Evolutionary conservation across 1,284 basidiomycete genomes (phyloP).

Genomic region (Melampsora allii-populina): DNA sequence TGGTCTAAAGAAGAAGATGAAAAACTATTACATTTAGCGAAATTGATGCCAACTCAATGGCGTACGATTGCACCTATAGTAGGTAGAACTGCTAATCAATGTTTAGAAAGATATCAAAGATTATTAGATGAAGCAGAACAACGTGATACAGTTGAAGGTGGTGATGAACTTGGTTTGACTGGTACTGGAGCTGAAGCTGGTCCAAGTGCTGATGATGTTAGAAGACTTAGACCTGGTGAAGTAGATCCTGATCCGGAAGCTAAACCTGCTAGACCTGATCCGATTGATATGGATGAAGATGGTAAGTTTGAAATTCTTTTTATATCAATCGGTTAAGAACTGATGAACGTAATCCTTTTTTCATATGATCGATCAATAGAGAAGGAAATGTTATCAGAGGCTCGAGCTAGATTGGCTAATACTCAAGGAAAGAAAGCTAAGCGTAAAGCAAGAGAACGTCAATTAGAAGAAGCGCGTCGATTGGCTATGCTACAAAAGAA

Average conservation of each 20-base stretch:
- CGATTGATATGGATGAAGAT: constrained; percentile 99
- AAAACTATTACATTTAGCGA: constrained; percentile 94
- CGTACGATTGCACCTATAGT: constrained; percentile 98
- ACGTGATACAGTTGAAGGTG: constrained; percentile 64
- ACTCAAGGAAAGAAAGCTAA: constrained; percentile 99
- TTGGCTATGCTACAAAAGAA: constrained; percentile 97
- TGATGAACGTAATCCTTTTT: constrained; percentile 8
- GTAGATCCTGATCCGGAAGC: constrained; percentile 99
- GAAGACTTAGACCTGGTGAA: constrained; percentile 86
- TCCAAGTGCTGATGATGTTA: constrained; percentile 84
- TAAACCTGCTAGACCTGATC: constrained; percentile 94
- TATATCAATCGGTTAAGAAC: neutral
- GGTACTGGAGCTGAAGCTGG: constrained; percentile 68
- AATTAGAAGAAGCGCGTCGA: constrained; percentile 90
- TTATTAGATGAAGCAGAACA: constrained; percentile 94
- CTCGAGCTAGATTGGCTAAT: constrained; percentile 93
- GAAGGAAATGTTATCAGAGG: constrained; percentile 99
- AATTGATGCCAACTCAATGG: constrained; percentile 99
- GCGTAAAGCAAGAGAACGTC: constrained; percentile 92
- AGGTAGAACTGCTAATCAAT: constrained; percentile 97
- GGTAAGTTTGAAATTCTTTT: constrained; percentile 57
- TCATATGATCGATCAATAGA: constrained; percentile 58
- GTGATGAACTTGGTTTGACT: constrained; percentile 78
- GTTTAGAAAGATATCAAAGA: constrained; percentile 96
- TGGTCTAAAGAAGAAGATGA: constrained; percentile 83